Conservation (phyloP, 2,329 filamentous ascomycete genomes). For the Metarhizium brunneum region DNA sequence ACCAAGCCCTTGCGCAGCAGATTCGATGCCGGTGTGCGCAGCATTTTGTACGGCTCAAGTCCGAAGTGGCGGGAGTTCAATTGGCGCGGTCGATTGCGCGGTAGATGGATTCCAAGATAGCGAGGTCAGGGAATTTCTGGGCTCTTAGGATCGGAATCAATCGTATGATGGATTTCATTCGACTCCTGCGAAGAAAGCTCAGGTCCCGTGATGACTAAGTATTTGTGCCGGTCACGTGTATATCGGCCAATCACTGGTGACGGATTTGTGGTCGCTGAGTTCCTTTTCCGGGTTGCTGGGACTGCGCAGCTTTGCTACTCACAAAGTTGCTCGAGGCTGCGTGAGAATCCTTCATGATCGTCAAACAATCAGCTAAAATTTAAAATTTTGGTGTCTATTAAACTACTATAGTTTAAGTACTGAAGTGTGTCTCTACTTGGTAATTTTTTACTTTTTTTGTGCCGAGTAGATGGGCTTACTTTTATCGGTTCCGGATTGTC, state of each 20-base stretch:
- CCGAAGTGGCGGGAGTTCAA: constrained; percentile 18
- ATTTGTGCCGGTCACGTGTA: background rate
- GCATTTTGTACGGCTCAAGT: constrained; percentile 31
- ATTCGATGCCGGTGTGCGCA: constrained; percentile 44
- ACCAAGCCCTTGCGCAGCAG: constrained; percentile 41
- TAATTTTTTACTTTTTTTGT: too few species aligned
- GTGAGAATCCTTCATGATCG: too few species aligned
- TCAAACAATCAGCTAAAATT: too few species aligned
- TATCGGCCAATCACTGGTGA: background rate
- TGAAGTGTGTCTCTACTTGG: too few species aligned
- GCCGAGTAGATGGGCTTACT: too few species aligned
- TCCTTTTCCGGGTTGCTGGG: background rate
- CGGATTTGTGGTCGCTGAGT: background rate
- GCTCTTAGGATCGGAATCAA: constrained; percentile 16
- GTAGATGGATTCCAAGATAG: constrained; percentile 10
- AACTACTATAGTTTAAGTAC: too few species aligned
- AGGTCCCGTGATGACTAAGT: constrained; percentile 13
- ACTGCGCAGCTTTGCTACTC: background rate
- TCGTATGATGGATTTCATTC: constrained; percentile 19
- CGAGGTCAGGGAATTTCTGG: constrained; percentile 12
- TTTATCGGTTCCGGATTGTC: too few species aligned
- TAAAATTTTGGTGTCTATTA: too few species aligned
- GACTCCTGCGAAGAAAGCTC: constrained; percentile 12
- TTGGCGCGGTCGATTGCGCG: constrained; percentile 19
- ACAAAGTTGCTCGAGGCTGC: too few species aligned